Evolutionary conservation across 768 basidiomycete species (phyloP).

Genomic region (Hydnomerulius pinastri): DNA sequence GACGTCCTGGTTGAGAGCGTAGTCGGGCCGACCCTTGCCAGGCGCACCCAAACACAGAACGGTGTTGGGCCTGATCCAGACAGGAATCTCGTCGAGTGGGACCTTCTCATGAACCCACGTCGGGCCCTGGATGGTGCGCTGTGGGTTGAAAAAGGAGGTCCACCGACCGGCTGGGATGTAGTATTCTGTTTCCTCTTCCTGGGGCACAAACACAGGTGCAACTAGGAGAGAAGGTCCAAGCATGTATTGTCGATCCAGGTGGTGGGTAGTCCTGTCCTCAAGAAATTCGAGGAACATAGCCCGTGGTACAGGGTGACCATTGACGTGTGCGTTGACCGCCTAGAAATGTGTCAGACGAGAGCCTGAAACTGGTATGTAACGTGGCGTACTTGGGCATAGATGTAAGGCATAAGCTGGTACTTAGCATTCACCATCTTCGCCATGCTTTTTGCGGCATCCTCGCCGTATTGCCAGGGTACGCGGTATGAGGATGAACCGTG

Average conservation of each 20-base stretch:
- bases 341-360: conserved; percentile 46
- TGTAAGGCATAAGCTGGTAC: conserved; percentile 74
- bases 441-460: conserved; percentile 67
- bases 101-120: conserved; percentile 63
- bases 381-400: conserved; percentile 53
- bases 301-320: conserved; percentile 58
- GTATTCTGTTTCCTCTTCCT: conserved; percentile 56
- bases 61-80: conserved; percentile 62
- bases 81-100: conserved; percentile 63
- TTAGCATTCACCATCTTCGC: conserved; percentile 62
- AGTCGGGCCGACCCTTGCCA: conserved; percentile 54
- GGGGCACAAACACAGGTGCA: conserved; percentile 60
- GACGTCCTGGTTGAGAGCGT: conserved; percentile 37
- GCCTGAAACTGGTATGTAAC: conserved; percentile 37
- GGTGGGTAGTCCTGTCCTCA: conserved; percentile 58
- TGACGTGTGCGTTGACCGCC: conserved; percentile 52
- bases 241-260: conserved; percentile 63
- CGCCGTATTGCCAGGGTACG: conserved; percentile 77
- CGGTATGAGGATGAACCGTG: conserved; percentile 76
- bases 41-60: conserved; percentile 39
- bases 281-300: conserved; percentile 71
- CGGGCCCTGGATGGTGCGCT: conserved; percentile 57
- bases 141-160: conserved; percentile 61
- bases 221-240: conserved; percentile 60
- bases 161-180: conserved; percentile 62